Conservation (phyloP, 495 filamentous ascomycete species). For the Daldinia bambusicola region DNA sequence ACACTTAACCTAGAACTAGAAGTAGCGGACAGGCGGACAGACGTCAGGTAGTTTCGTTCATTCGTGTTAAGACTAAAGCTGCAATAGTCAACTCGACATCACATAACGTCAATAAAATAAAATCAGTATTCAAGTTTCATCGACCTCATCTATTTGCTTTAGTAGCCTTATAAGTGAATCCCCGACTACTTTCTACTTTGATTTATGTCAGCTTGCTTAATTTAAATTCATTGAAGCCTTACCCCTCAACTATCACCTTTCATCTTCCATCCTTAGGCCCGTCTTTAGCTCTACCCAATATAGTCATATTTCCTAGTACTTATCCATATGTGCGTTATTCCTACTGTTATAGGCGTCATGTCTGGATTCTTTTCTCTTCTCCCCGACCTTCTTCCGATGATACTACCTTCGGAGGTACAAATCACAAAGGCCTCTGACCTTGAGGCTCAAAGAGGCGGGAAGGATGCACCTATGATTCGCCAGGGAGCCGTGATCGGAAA, state of each 20-base stretch:
- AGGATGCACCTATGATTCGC: constrained; percentile 48
- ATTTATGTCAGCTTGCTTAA: neutral
- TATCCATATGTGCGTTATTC: constrained; percentile 25
- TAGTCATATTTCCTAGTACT: constrained; percentile 1
- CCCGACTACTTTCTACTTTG: neutral
- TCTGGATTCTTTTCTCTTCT: constrained; percentile 60
- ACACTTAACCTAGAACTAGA: neutral
- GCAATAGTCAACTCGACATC: constrained; percentile 23
- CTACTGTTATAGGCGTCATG: constrained; percentile 49
- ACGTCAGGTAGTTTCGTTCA: constrained; percentile 10
- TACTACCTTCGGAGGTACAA: constrained; percentile 57
- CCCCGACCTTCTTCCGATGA: constrained; percentile 62
- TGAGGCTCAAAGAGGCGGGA: constrained; percentile 44
- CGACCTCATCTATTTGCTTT: neutral
- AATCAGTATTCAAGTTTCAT: constrained; percentile 18
- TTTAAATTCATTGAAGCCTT: constrained; percentile 8
- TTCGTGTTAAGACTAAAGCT: constrained; percentile 1
- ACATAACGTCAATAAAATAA: constrained; percentile 13
- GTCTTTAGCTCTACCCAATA: neutral
- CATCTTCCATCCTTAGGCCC: constrained; percentile 3
- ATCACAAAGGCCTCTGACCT: constrained; percentile 58
- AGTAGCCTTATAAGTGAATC: neutral
- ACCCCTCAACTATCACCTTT: neutral
- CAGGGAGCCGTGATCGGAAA: constrained; percentile 67
- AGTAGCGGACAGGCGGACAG: neutral